Conservation (phyloP, 306 rosid genomes). For the Vicia villosa region DNA sequence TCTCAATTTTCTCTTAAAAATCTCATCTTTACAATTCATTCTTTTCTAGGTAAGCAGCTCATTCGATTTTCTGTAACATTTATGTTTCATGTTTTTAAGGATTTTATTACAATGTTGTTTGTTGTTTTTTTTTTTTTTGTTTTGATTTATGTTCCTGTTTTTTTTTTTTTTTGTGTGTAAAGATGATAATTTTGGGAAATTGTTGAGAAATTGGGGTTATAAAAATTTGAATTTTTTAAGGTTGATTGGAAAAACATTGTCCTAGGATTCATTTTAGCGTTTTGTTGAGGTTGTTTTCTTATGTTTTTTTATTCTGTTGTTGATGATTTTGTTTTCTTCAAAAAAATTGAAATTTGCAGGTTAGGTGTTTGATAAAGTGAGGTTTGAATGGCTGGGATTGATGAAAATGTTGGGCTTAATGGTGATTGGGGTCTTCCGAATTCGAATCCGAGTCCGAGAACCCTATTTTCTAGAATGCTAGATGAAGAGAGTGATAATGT, state of each 20-base stretch:
- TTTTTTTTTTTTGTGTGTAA: not conserved
- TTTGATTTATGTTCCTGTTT: constrained; percentile 4
- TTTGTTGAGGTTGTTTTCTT: constrained; percentile 23
- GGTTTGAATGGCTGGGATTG: constrained; percentile 77
- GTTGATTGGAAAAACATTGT: constrained; percentile 24
- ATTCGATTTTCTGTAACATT: not conserved
- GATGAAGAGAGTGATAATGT: constrained; percentile 55
- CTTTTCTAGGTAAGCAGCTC: constrained; percentile 50
- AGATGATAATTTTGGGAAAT: constrained; percentile 6
- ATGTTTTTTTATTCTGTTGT: not conserved
- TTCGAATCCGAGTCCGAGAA: constrained; percentile 79
- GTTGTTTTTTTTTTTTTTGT: constrained; percentile 20
- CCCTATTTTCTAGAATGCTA: constrained; percentile 65
- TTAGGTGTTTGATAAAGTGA: constrained; percentile 34
- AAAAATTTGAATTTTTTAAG: constrained; percentile 1
- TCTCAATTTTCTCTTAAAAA: not conserved
- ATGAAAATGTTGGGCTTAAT: constrained; percentile 62
- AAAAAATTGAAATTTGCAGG: constrained; percentile 43
- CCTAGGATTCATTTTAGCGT: constrained; percentile 24
- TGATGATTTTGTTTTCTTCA: constrained; percentile 7
- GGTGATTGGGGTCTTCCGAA: constrained; percentile 82
- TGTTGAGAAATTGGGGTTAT: not conserved
- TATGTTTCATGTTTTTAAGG: constrained; percentile 7
- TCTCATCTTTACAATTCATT: constrained; percentile 42
- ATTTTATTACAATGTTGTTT: constrained; percentile 42